Evolutionary conservation across 768 basidiomycete species (phyloP), one percentile per base, ranked within the genome.

Genomic region (Leccinellum albellum): DNA sequence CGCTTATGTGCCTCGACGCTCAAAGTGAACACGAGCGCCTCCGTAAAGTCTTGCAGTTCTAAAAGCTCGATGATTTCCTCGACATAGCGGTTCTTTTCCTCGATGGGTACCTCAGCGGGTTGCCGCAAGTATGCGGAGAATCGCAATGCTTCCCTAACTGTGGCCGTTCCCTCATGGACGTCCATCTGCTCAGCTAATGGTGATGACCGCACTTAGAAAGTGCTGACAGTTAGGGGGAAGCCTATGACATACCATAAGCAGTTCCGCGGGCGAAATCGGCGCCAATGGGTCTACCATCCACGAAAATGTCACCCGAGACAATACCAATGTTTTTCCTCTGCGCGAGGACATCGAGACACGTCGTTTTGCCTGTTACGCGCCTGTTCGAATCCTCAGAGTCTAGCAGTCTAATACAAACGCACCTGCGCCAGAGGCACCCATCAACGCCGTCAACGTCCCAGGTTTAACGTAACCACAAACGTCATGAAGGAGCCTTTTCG

Each of bases 81-180:
- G 37, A 89, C 87, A 53, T 93, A 93, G 32, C 74, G 77, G 55
- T 90, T 82, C 72, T 93, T 92, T 70, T 93, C 91, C 56, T 81
- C 81, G 59, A 80, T 76, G 3, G 89, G 69, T 32, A 91, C 79
- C 21, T 78, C 72, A 1, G 79, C 79, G 0, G 90, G 89, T 64
- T 94, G 91, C 23, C 91, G 83, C 28, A 94, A 79, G 67, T 90
- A 87, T 0, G 92, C 91, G 1, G 89, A 92, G 75, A 91, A 91
- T 20, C 87, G 82, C 74, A 94, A 78, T 1, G 91, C 90, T 64
- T 94, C 91, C 32, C 91, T 84, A 52, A 94, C 88, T 6, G 93
- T 88, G 15, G 86, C 79, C 24, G 89, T 91, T 40, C 83, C 86
- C 70, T 91, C 88, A 68, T 94, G 92, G 6, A 88, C 83, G 62